These are phyloP conservation scores for Cucumis melo DNA, from an alignment of 306 rosid genomes.

Conservation along the genomic window DNA sequence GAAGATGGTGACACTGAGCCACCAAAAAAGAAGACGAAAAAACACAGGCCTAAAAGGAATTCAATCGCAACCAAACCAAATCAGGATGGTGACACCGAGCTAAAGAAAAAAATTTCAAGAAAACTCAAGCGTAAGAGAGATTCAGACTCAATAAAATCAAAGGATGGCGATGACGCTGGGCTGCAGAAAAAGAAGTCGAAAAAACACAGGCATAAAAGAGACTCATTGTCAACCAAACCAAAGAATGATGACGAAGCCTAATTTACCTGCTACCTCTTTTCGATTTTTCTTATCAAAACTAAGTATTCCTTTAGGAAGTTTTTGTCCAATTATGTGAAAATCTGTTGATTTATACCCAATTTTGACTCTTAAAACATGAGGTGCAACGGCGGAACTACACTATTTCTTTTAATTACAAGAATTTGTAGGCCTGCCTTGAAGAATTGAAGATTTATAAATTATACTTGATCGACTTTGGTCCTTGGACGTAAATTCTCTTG, in stretches of 20 bases:
- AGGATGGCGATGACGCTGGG: slow-evolving; percentile 15
- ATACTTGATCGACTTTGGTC: no score
- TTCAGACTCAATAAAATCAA: slow-evolving; percentile 44
- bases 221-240: slow-evolving; percentile 47
- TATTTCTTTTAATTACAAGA: neutral
- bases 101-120: slow-evolving; percentile 65
- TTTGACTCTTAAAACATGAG: neutral
- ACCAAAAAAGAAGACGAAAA: slow-evolving; percentile 75
- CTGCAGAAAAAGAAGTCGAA: slow-evolving; percentile 68
- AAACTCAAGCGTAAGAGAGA: slow-evolving; percentile 68
- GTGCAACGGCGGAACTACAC: neutral
- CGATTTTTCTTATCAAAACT: neutral
- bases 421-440: no score
- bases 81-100: slow-evolving; percentile 14
- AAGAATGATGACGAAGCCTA: slow-evolving; percentile 12
- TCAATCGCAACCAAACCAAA: slow-evolving; percentile 47
- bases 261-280: neutral
- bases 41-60: slow-evolving; percentile 63
- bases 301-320: neutral
- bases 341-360: neutral
- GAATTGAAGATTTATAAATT: no score
- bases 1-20: slow-evolving; percentile 17
- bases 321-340: neutral
- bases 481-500: neutral
- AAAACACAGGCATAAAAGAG: slow-evolving; percentile 74